Conservation (phyloP, 805 yeast species). For the Komagataella kurtzmanii region DNA sequence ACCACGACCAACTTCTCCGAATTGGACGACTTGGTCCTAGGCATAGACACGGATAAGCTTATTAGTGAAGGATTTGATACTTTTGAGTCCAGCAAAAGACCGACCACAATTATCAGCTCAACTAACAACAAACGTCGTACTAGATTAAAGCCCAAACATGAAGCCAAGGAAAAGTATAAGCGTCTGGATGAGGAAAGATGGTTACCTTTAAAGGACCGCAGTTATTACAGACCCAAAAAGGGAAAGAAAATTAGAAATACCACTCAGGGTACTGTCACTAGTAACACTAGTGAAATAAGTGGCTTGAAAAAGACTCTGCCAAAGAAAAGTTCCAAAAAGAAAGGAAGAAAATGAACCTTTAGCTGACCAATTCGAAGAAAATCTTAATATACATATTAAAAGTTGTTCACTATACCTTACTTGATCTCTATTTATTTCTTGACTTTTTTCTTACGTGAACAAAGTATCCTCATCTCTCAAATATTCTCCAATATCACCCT, state of each 20-base stretch:
- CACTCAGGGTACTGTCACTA: conserved; percentile 51
- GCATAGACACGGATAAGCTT: conserved; percentile 18
- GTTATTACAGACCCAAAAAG: conserved; percentile 69
- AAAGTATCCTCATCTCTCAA: conserved; percentile 95
- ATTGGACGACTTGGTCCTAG: conserved; percentile 9
- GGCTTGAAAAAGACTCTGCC: conserved; percentile 10
- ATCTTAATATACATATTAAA: conserved; percentile 6
- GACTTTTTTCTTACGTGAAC: conserved; percentile 44
- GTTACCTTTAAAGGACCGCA: conserved; percentile 80
- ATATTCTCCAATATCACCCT: conserved; percentile 95
- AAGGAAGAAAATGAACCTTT: conserved; percentile 8
- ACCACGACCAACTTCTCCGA: conserved; percentile 6
- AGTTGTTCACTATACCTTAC: not conserved
- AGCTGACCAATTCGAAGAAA: conserved; percentile 1
- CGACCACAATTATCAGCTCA: conserved; percentile 1
- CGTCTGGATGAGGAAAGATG: conserved; percentile 68
- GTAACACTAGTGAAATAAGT: conserved; percentile 27
- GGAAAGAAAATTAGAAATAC: conserved; percentile 40
- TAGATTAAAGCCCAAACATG: conserved; percentile 15
- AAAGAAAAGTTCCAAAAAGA: conserved; percentile 14
- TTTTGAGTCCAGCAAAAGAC: conserved; percentile 6
- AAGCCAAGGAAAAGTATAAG: conserved; percentile 13
- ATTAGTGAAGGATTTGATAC: conserved; percentile 16
- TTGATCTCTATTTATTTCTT: not conserved
- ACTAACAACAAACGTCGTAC: conserved; percentile 10